These are phyloP conservation scores for Euphorbia pulcherrima DNA, from an alignment of 345 rosid species.

Conservation along the genomic window DNA sequence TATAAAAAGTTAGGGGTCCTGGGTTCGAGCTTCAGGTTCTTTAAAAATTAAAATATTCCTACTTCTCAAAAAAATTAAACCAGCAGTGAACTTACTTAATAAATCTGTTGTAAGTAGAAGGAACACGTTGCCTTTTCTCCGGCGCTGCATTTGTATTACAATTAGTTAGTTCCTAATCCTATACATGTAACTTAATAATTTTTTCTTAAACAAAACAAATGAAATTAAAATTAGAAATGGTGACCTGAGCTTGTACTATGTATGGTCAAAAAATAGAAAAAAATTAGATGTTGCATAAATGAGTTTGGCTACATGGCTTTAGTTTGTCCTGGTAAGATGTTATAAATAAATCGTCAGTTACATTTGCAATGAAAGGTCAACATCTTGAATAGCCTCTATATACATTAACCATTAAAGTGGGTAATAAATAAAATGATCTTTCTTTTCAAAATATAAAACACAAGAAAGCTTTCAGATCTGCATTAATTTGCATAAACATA, in stretches of 20 bases:
- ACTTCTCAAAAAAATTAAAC: too few relatives aligned
- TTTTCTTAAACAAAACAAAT: too few relatives aligned
- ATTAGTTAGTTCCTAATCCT: too few relatives aligned
- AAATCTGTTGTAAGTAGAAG: conserved; percentile 94
- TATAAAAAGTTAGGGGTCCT: too few relatives aligned
- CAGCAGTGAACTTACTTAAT: conserved; percentile 71
- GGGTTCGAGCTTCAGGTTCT: too few relatives aligned
- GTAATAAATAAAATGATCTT: not conserved
- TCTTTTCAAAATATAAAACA: too few relatives aligned
- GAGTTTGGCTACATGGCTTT: not conserved
- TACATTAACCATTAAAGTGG: not conserved
- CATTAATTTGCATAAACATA: not conserved
- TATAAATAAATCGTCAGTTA: conserved; percentile 3
- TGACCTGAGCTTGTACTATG: not conserved
- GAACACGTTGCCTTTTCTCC: conserved; percentile 96
- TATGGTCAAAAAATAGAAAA: not conserved
- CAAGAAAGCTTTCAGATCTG: not conserved
- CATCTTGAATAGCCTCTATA: conserved; percentile 6
- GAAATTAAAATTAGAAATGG: too few relatives aligned
- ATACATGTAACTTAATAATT: too few relatives aligned
- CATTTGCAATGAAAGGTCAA: conserved; percentile 10
- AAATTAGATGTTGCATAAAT: not conserved
- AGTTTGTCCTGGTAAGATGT: not conserved
- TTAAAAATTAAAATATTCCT: too few relatives aligned
- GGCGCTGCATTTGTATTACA: conserved; percentile 59